Percentiles rank a stretch among this genome's conserved stretches.
Conservation (phyloP, 257 asterid species). For the Ajuga chamaepitys region DNA sequence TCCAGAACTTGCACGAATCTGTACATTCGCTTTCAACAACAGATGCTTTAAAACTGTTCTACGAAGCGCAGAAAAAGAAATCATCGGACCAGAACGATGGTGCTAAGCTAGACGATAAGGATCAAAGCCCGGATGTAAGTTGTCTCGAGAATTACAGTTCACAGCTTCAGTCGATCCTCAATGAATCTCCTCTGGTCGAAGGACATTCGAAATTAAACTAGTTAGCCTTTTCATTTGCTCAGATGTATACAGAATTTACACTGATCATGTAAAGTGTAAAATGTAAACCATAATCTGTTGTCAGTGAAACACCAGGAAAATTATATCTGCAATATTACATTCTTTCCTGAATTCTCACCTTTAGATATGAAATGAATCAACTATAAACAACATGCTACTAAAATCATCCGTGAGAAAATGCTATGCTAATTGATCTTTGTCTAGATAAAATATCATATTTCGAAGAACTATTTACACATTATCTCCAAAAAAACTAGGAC, state of each 20-base stretch:
- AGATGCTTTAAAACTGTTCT: slow-evolving; percentile 49
- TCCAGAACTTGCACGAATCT: slow-evolving; percentile 41
- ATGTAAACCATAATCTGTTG: no score
- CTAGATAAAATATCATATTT: neutral
- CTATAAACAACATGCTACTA: neutral
- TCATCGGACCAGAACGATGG: slow-evolving; percentile 13
- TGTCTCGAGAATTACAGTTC: slow-evolving; percentile 27
- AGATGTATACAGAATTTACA: neutral
- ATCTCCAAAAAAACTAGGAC: neutral
- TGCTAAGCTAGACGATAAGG: slow-evolving; percentile 14
- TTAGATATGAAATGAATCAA: neutral
- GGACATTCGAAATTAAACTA: slow-evolving; percentile 19
- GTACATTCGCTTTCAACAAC: slow-evolving; percentile 43
- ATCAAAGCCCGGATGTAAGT: slow-evolving; percentile 14
- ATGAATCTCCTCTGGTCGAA: slow-evolving; percentile 42
- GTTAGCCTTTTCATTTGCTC: neutral
- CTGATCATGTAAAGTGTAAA: neutral
- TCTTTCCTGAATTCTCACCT: no score
- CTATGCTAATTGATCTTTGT: neutral
- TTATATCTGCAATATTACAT: no score
- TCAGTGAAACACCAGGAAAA: neutral
- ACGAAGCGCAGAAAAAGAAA: slow-evolving; percentile 33
- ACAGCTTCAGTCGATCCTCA: slow-evolving; percentile 42
- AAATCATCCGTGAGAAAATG: neutral
- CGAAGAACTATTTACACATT: slow-evolving; percentile 9